A percentile compares a stretch with the other conserved stretches of the same genome.
These are phyloP conservation scores for Beauveria scarabaeidicola DNA, from an alignment of 2,329 filamentous ascomycete species.

Conservation along the genomic window DNA sequence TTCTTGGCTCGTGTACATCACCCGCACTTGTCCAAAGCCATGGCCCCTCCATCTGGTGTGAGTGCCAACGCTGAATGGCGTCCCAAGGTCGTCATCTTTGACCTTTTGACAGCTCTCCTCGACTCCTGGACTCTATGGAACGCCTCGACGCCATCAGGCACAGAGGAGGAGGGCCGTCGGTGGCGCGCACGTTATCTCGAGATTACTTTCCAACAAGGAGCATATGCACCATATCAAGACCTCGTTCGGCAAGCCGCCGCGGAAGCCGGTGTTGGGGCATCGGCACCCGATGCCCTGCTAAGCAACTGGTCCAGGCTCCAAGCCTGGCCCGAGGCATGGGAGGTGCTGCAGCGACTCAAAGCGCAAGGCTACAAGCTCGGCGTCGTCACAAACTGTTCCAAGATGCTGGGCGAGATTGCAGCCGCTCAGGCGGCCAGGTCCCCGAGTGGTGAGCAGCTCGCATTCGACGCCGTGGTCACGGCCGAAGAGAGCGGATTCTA, in stretches of 20 bases:
- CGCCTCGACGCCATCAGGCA: conserved; percentile 20
- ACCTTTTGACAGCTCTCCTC: conserved; percentile 31
- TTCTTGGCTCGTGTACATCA: neutral
- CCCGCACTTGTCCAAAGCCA: neutral
- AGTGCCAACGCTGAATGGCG: conserved; percentile 15
- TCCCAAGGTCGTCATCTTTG: conserved; percentile 29
- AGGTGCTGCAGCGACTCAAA: conserved; percentile 17
- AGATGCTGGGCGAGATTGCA: conserved; percentile 21
- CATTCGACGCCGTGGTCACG: conserved; percentile 27
- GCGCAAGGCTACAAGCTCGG: conserved; percentile 24
- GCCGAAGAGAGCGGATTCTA: conserved; percentile 33
- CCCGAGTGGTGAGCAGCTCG: neutral
- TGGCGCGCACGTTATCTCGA: conserved; percentile 32
- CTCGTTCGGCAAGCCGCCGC: conserved; percentile 22
- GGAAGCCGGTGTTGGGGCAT: conserved; percentile 22
- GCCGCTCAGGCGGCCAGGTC: conserved; percentile 9
- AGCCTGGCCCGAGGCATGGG: conserved; percentile 17
- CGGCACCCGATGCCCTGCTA: conserved; percentile 21
- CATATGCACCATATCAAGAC: conserved; percentile 26
- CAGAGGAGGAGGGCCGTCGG: conserved; percentile 19
- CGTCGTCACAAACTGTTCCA: conserved; percentile 31
- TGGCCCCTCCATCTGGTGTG: neutral
- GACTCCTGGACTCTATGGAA: conserved; percentile 33
- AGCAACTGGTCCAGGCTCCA: conserved; percentile 21
- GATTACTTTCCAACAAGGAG: conserved; percentile 26